Percentiles rank a stretch among this genome's conserved stretches.
Conservation (phyloP, 1,284 basidiomycete genomes). For the Inonotus obliquus region DNA sequence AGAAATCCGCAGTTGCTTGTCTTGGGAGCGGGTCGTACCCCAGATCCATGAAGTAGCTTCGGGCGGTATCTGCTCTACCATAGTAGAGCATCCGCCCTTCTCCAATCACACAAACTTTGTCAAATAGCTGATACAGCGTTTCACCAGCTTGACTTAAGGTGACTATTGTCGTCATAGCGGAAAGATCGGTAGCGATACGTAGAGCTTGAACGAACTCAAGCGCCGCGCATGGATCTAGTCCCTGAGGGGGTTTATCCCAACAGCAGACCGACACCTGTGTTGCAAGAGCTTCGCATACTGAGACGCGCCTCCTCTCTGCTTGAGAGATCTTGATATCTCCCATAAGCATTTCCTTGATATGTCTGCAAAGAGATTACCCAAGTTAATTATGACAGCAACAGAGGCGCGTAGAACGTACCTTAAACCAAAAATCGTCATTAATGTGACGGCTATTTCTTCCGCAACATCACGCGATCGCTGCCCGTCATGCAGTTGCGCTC, state of each 20-base stretch:
- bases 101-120: conserved; percentile 62
- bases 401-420: conserved; percentile 2
- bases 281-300: conserved; percentile 66
- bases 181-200: conserved; percentile 51
- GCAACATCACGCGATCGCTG: conserved; percentile 24
- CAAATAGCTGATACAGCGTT: conserved; percentile 44
- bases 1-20: conserved; percentile 36
- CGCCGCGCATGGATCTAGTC: conserved; percentile 55
- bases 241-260: conserved; percentile 66
- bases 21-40: conserved; percentile 52
- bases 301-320: conserved; percentile 69
- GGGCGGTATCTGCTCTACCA: conserved; percentile 47
- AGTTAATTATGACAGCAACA: neutral
- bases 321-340: conserved; percentile 48
- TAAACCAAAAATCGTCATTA: conserved; percentile 41
- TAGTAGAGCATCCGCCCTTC: conserved; percentile 63
- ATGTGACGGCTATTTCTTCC: conserved; percentile 30
- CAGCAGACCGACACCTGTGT: conserved; percentile 51
- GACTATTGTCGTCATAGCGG: conserved; percentile 45
- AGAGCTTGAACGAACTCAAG: conserved; percentile 54
- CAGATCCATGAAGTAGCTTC: conserved; percentile 56
- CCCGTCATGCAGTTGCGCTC: conserved; percentile 21
- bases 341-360: conserved; percentile 38
- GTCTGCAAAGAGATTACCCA: conserved; percentile 13
- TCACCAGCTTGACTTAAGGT: conserved; percentile 61